phyloP scores from a whole-genome alignment of 176 grass and related monocot genomes.

The Carex parvula region DNA sequence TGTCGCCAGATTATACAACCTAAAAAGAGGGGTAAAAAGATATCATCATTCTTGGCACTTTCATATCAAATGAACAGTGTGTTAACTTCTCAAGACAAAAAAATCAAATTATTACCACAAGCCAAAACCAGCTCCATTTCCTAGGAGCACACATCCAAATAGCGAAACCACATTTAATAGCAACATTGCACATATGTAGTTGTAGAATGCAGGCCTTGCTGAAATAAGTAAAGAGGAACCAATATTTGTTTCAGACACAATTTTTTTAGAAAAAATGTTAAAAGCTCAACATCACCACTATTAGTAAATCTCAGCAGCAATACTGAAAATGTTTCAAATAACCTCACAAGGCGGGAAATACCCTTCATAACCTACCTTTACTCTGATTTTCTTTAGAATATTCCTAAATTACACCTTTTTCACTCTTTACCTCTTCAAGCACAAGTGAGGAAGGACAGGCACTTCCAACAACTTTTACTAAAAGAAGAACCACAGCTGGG shows the following conservation, averaged over 20 bases:
- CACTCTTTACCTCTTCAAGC: neutral
- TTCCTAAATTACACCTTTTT: constrained; percentile 2
- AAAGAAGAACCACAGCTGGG: neutral
- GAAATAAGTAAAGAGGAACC: constrained; percentile 32
- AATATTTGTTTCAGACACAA: constrained; percentile 22
- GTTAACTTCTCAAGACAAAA: constrained; percentile 17
- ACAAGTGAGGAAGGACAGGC: neutral
- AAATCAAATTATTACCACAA: constrained; percentile 53
- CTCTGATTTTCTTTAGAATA: neutral
- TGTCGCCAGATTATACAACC: constrained; percentile 77
- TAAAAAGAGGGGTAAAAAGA: constrained; percentile 37
- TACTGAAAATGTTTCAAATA: neutral
- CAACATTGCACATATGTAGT: constrained; percentile 83
- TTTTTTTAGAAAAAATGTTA: neutral
- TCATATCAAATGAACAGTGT: neutral
- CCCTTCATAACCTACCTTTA: neutral
- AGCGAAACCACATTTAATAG: constrained; percentile 68
- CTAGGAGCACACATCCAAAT: constrained; percentile 74
- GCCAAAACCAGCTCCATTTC: constrained; percentile 78
- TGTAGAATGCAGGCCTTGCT: constrained; percentile 97
- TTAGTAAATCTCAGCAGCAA: neutral
- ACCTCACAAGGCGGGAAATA: neutral
- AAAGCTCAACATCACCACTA: neutral
- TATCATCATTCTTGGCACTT: constrained; percentile 13
- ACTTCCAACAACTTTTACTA: neutral